Conservation (phyloP, 257 asterid species). For the Perilla frutescens region DNA sequence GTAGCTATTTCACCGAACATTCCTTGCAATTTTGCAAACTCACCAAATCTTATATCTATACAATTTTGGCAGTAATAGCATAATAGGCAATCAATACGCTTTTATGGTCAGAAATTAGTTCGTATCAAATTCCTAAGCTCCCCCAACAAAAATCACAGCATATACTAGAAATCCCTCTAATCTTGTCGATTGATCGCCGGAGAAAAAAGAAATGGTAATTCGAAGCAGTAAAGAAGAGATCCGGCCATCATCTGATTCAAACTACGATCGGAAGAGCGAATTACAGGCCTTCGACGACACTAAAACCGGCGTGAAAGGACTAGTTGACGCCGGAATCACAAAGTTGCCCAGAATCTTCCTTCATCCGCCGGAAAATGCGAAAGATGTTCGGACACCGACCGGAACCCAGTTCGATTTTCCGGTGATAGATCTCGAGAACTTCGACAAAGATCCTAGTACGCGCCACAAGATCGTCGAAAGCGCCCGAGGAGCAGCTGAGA, state of each 20-base stretch:
- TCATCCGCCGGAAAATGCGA: not conserved
- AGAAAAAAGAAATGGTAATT: not conserved
- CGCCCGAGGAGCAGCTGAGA: constrained; percentile 33
- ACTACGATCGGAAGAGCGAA: constrained; percentile 1
- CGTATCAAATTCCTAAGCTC: no score
- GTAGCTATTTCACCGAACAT: no score
- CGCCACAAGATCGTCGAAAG: not conserved
- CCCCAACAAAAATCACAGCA: no score
- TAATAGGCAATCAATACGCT: no score
- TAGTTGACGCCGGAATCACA: constrained; percentile 20
- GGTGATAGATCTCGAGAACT: constrained; percentile 13
- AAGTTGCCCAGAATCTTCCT: constrained; percentile 14
- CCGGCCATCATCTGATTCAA: not conserved
- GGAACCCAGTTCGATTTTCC: not conserved
- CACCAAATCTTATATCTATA: no score
- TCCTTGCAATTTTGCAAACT: no score
- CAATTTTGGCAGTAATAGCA: no score
- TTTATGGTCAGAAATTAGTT: no score
- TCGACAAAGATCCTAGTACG: not conserved
- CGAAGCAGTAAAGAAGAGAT: not conserved
- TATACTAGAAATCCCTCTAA: no score
- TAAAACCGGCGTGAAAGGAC: constrained; percentile 26
- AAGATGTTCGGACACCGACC: not conserved
- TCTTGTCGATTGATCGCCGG: no score
- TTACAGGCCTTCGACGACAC: constrained; percentile 23